These are phyloP conservation scores for Closterium sp. DNA, from an alignment of 139 green algal genomes.

Conservation along the genomic window DNA sequence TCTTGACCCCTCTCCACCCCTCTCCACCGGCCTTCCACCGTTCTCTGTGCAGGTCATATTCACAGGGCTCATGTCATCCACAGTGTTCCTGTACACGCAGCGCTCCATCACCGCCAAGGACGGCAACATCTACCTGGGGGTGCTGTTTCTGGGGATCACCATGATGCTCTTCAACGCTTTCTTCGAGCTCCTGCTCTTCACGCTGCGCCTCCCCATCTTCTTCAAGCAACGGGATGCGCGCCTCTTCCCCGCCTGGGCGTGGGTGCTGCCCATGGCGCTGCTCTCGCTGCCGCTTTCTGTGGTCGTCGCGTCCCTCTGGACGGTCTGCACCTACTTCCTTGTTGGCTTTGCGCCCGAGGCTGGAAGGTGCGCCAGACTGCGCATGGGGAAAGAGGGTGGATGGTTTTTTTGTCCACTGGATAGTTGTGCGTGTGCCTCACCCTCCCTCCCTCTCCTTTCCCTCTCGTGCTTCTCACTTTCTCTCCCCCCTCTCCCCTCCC, in stretches of 20 bases:
- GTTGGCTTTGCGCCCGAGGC: constrained; percentile 15
- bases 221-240: constrained; percentile 75
- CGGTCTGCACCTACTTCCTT: constrained; percentile 12
- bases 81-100: constrained; percentile 57
- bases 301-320: constrained; percentile 49
- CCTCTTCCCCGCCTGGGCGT: constrained; percentile 66
- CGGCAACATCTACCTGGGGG: constrained; percentile 56
- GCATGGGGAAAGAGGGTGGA: background rate
- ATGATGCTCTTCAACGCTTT: constrained; percentile 55
- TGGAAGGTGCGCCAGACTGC: background rate
- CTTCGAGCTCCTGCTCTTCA: constrained; percentile 2
- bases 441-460: background rate
- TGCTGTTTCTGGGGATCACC: constrained; percentile 60
- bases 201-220: constrained; percentile 56
- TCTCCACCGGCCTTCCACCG: too few species aligned
- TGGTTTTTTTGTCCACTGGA: too few species aligned
- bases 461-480: background rate
- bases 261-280: constrained; percentile 8
- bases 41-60: too few species aligned
- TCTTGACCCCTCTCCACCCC: too few species aligned
- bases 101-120: constrained; percentile 46
- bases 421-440: too few species aligned
- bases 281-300: background rate
- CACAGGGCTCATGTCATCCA: constrained; percentile 19
- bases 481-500: too few species aligned